Evolutionary conservation across 768 basidiomycete genomes (phyloP), one percentile per base, ranked within the genome.

Genomic region (Leccinum subtestaceum): DNA sequence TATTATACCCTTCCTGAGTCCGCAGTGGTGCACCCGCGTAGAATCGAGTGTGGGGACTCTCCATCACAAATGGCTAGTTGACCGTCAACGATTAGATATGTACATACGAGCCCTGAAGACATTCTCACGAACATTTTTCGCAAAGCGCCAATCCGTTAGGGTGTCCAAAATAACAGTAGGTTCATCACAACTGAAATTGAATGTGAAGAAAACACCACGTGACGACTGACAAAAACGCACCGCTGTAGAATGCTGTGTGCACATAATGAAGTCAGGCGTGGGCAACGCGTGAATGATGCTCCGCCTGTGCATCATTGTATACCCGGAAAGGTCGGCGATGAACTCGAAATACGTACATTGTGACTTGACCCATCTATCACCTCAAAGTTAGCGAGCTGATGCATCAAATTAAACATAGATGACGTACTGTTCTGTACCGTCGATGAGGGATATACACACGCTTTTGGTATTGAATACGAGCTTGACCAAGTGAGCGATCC

Each of bases 11-110:
- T 58, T 97, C 95, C 54, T 87, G 82, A 2, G 95, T 97, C 47
- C 93, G 81, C 47, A 98, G 68, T 4, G 94, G 94, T 27, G 93
- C 93, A 15, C 92, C 95, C 3, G 95, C 95, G 69, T 95, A 96
- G 72, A 98, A 98, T 19, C 93, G 82, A 31, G 93, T 80, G 59
- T 84, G 70, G 5, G 92, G 90, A 29, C 77, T 65, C 4, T 84
- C 87, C 2, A 72, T 76, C 40, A 93, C 90, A 55, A 88, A 76
- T 1, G 92, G 93, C 90, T 94, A 60, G 8, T 59, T 19, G 25
- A 52, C 25, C 52, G 45, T 57, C 10, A 60, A 45, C 25, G 8
- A 47, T 52, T 12, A 7, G 32, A 56, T 15, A 25, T 25, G 23
- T 25, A 46, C 36, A 32, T 36, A 51, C 38, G 11, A 43, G 19